Evolutionary conservation across 2,329 filamentous ascomycete genomes (phyloP), one percentile per base, ranked within the genome.

Genomic region (Aspergillus novoparasiticus): DNA sequence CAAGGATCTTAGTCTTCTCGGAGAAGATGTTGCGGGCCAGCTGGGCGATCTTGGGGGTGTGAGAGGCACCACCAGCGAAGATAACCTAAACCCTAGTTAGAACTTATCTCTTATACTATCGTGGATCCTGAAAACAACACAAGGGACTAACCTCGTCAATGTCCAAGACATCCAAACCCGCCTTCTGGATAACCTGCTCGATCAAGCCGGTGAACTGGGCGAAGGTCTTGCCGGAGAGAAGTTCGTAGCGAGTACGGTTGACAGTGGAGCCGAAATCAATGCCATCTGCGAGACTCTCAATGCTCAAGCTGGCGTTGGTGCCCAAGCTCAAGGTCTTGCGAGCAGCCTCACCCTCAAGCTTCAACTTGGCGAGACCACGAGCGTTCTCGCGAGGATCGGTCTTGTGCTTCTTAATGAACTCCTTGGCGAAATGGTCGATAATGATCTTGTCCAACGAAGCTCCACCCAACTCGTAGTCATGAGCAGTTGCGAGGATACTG

Each of bases 401-500:
- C 82, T 89, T 90, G 86, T 98, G 88, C 86, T 96, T 97, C 87
- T 99, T 98, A 75, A 95, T 87, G 82, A 99, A 99, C 81, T 99
- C 95, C 86, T 99, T 99, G 72, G 94, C 91, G 72, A 98, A 97
- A 84, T 97, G 90, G 78, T 99, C 94, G 77, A 97, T 91, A 63
- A 99, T 86, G 57, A 94, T 90, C 78, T 95, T 87, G 83, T 99
- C 95, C 62, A 99, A 85, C 69, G 93, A 89, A 41, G 88, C 85
- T 74, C 95, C 95, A 61, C 92, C 89, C 70, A 94, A 91, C 75
- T 98, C 94, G 81, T 96, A 97, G 84, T 99, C 95, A 83, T 98
- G 95, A 34, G 90, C 88, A 14, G 94, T 96, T 23, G 95, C 93
- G 63, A 99, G 86, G 72, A 97, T 89, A 64, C 93, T 97, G 86